Conservation (phyloP, 306 rosid species). For the Amphicarpaea edgeworthii region DNA sequence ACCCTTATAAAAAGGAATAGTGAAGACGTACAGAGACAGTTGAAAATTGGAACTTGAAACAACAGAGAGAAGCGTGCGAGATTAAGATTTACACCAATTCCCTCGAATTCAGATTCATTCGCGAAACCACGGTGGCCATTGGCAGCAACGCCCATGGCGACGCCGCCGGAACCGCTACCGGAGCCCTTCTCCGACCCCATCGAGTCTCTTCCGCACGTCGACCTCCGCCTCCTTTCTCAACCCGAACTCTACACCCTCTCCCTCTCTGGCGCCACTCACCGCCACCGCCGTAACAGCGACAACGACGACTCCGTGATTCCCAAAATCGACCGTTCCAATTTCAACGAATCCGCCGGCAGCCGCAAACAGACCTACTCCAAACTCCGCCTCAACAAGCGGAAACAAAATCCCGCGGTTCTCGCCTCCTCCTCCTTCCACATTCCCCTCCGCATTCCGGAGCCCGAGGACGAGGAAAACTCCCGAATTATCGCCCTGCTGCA, state of each 20-base stretch:
- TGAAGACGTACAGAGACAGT: not conserved
- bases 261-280: constrained; percentile 51
- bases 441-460: constrained; percentile 48
- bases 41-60: constrained; percentile 23
- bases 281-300: constrained; percentile 34
- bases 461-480: constrained; percentile 56
- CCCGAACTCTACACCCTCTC: constrained; percentile 77
- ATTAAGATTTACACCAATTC: not conserved
- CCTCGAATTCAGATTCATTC: constrained; percentile 9
- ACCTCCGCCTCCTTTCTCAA: constrained; percentile 77
- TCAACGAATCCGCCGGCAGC: constrained; percentile 94
- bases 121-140: constrained; percentile 20
- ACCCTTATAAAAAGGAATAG: not conserved
- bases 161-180: constrained; percentile 49
- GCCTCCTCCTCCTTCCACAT: constrained; percentile 37
- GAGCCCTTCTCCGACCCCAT: constrained; percentile 47
- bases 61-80: not conserved
- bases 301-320: constrained; percentile 65
- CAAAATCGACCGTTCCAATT: constrained; percentile 88
- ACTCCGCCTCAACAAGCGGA: constrained; percentile 68
- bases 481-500: constrained; percentile 59
- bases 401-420: constrained; percentile 34
- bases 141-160: constrained; percentile 61
- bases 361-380: constrained; percentile 90
- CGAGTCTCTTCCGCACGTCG: constrained; percentile 60